These are phyloP conservation scores for Biancaea sappan DNA, from an alignment of 306 rosid species.

Conservation along the genomic window DNA sequence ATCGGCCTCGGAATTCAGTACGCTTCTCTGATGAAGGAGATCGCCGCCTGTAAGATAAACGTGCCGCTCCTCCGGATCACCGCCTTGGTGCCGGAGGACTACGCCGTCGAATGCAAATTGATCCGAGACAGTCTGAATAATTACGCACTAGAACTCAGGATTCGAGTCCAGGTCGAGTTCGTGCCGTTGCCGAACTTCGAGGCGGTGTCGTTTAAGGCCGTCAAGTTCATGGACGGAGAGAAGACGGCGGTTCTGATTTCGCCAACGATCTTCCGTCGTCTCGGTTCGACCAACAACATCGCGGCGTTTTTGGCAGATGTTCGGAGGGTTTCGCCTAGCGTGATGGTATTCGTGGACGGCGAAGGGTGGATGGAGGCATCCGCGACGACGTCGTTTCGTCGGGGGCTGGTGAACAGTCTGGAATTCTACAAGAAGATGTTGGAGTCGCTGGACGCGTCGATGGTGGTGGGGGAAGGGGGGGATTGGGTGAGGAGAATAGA, in stretches of 20 bases:
- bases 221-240: conserved; percentile 73
- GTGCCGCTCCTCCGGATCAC: conserved; percentile 65
- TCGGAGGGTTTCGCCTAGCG: conserved; percentile 54
- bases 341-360: conserved; percentile 69
- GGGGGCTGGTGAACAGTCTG: conserved; percentile 59
- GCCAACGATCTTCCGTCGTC: conserved; percentile 68
- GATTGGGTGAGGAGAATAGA: conserved; percentile 76
- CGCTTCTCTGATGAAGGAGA: conserved; percentile 86
- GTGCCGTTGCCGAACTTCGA: conserved; percentile 60
- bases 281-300: conserved; percentile 35
- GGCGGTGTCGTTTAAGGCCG: conserved; percentile 59
- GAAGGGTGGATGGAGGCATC: conserved; percentile 68
- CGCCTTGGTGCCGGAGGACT: conserved; percentile 75
- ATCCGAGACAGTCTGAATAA: conserved; percentile 67
- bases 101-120: conserved; percentile 60
- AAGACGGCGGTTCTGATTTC: conserved; percentile 68
- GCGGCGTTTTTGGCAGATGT: conserved; percentile 58
- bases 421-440: conserved; percentile 76
- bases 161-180: conserved; percentile 74
- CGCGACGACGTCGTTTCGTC: conserved; percentile 61
- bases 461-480: conserved; percentile 43
- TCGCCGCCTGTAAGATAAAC: conserved; percentile 44
- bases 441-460: conserved; percentile 78
- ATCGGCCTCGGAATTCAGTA: conserved; percentile 85
- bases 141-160: conserved; percentile 73